These are phyloP conservation scores for Solanum corneliomulleri DNA, from an alignment of 257 asterid species.

Conservation along the genomic window DNA sequence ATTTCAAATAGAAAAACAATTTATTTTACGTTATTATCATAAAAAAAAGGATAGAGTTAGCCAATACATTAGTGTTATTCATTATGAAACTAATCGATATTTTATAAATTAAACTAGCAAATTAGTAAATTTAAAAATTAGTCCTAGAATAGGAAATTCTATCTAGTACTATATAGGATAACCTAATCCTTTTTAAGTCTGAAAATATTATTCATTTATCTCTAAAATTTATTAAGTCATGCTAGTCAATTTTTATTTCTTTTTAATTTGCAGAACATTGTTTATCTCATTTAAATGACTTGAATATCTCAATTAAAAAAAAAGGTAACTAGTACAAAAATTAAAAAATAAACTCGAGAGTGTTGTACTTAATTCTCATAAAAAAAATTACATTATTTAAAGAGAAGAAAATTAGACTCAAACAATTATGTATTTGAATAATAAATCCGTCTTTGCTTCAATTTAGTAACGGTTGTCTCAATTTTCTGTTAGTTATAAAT, in stretches of 20 bases:
- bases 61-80: fast-evolving
- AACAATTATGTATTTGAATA: neutral
- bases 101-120: fast-evolving
- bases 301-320: neutral
- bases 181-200: neutral
- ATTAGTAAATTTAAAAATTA: no score
- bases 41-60: fast-evolving
- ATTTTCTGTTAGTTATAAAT: neutral
- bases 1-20: no score
- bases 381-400: neutral
- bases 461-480: neutral
- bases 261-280: neutral
- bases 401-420: neutral
- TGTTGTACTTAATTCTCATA: neutral
- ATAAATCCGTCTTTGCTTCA: neutral
- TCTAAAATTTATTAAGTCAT: neutral
- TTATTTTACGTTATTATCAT: no score
- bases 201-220: neutral
- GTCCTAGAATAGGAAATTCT: neutral
- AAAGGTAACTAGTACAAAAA: neutral
- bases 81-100: no score
- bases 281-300: neutral
- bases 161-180: neutral
- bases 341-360: neutral
- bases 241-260: neutral